A percentile compares a stretch with the other conserved stretches of the same genome.
Conservation (phyloP, 352 stramenopile species). For the Poterioochromonas sp. region DNA sequence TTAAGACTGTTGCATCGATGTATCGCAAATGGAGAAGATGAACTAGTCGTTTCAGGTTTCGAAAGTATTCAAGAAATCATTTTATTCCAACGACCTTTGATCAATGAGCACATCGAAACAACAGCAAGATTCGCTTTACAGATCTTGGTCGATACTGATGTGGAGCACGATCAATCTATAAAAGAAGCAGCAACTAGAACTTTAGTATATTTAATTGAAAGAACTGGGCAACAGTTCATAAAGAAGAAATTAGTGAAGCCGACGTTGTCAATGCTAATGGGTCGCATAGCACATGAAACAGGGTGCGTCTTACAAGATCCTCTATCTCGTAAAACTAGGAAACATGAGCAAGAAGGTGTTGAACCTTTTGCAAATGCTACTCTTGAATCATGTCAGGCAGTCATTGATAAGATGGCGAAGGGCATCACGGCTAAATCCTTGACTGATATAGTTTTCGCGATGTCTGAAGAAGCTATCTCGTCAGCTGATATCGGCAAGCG, state of each 20-base stretch:
- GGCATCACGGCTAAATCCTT: conserved; percentile 69
- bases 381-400: conserved; percentile 61
- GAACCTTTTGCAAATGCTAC: conserved; percentile 60
- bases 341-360: conserved; percentile 56
- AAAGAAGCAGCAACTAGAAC: conserved; percentile 43
- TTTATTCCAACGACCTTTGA: background rate
- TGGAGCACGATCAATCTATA: conserved; percentile 16
- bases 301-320: background rate
- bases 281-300: conserved; percentile 26
- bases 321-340: conserved; percentile 44
- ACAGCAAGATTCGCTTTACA: background rate
- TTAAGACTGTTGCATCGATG: conserved; percentile 55
- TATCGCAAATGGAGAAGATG: conserved; percentile 51
- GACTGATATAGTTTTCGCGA: conserved; percentile 51
- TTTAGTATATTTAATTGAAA: conserved; percentile 56
- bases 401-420: conserved; percentile 66
- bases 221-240: background rate
- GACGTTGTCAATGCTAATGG: background rate
- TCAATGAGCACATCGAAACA: background rate
- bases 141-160: conserved; percentile 13
- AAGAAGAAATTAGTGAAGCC: conserved; percentile 7
- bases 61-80: conserved; percentile 67
- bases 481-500: conserved; percentile 71
- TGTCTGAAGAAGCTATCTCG: conserved; percentile 60
- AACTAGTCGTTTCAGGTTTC: conserved; percentile 55